These are phyloP conservation scores for Dunaliella salina DNA, from an alignment of 163 green algal genomes.

Conservation along the genomic window DNA sequence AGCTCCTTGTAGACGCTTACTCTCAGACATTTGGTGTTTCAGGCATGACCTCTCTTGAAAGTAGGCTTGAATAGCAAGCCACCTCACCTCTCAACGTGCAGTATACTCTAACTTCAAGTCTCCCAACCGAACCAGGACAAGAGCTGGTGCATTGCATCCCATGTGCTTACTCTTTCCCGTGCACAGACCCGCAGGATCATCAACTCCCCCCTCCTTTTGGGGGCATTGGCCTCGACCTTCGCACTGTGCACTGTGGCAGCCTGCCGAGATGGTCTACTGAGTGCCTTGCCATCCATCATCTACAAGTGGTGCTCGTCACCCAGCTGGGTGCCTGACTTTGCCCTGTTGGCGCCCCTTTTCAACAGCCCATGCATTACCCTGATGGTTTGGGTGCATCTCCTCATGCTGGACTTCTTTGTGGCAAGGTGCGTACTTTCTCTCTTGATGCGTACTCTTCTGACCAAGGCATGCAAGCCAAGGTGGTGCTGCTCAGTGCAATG, in stretches of 20 bases:
- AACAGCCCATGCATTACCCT: not conserved
- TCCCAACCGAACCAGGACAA: too few species aligned
- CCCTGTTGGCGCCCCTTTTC: not conserved
- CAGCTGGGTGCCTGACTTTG: not conserved
- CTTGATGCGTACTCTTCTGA: too few species aligned
- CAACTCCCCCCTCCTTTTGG: not conserved
- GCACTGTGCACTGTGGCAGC: not conserved
- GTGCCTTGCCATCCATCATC: not conserved
- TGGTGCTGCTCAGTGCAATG: too few species aligned
- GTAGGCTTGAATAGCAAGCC: too few species aligned
- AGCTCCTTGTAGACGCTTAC: too few species aligned
- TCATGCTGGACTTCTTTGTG: slow-evolving; percentile 1
- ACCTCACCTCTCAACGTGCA: too few species aligned
- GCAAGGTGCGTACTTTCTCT: not conserved
- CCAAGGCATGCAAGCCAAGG: too few species aligned
- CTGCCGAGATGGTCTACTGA: not conserved
- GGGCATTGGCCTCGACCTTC: not conserved
- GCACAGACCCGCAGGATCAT: not conserved
- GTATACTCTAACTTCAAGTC: too few species aligned
- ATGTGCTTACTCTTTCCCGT: too few species aligned
- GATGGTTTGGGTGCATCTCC: slow-evolving; percentile 7
- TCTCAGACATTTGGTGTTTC: too few species aligned
- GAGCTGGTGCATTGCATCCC: too few species aligned
- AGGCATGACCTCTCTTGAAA: too few species aligned
- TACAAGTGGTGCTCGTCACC: not conserved